phyloP scores from a whole-genome alignment of 2,329 filamentous ascomycete genomes.

The Phaeosphaeriaceae sp. region DNA sequence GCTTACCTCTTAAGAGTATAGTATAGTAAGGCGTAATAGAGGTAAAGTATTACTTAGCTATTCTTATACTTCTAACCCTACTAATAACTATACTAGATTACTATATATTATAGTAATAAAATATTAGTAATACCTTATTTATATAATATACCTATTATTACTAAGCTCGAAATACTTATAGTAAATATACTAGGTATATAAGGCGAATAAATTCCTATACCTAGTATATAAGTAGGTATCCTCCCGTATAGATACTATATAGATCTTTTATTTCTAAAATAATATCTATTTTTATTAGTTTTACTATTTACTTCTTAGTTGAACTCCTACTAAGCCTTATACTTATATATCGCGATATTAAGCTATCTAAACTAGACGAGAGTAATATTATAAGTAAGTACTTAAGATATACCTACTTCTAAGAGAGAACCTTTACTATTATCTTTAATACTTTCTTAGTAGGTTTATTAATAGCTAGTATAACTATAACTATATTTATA shows the following conservation, averaged over 20 bases:
- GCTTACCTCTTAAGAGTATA: not conserved
- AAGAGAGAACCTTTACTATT: constrained; percentile 3
- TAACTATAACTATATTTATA: constrained; percentile 5
- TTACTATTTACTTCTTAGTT: constrained; percentile 9
- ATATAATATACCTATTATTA: constrained; percentile 3
- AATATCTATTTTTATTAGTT: constrained; percentile 12
- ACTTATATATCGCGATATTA: constrained; percentile 11
- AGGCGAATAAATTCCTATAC: constrained; percentile 1
- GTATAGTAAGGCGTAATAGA: not conserved
- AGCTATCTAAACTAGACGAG: constrained; percentile 6
- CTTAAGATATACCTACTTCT: constrained; percentile 7
- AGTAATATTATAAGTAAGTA: constrained; percentile 9
- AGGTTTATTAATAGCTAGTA: constrained; percentile 12
- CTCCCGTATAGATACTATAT: constrained; percentile 1
- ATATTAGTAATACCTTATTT: constrained; percentile 2
- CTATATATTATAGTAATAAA: not conserved
- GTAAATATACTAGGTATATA: constrained; percentile 1
- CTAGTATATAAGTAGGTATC: constrained; percentile 6
- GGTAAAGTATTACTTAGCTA: constrained; percentile 5
- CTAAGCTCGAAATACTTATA: constrained; percentile 3
- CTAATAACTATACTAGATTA: not conserved
- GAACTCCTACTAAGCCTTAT: constrained; percentile 11
- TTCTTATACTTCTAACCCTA: constrained; percentile 1
- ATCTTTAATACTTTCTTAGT: constrained; percentile 4
- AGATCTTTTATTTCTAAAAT: constrained; percentile 1